These are phyloP conservation scores for Viola odorata DNA, from an alignment of 345 rosid genomes.

Conservation along the genomic window DNA sequence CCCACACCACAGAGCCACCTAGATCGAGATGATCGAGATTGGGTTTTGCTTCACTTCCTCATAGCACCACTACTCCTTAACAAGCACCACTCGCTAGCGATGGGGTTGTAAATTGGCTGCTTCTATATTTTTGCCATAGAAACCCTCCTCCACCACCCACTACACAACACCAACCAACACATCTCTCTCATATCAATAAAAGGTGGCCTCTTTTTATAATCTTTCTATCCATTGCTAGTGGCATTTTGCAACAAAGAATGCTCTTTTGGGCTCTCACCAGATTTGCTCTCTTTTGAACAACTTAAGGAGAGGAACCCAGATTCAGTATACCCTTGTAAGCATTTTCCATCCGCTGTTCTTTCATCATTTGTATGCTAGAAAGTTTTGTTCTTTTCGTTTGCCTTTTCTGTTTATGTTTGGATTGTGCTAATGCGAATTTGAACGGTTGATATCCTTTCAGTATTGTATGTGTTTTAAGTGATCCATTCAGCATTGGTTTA, in stretches of 20 bases:
- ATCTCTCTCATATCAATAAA: neutral
- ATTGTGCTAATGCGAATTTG: neutral
- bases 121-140: constrained; percentile 34
- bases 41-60: constrained; percentile 5
- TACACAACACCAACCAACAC: constrained; percentile 23
- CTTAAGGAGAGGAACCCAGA: neutral
- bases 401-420: neutral
- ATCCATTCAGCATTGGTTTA: too few species aligned
- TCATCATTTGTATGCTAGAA: constrained; percentile 5
- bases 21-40: constrained; percentile 1
- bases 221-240: neutral
- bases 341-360: constrained; percentile 1
- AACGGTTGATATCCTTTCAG: neutral
- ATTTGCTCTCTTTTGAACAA: constrained; percentile 24
- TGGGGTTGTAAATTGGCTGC: constrained; percentile 50
- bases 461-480: too few species aligned
- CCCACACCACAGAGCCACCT: too few species aligned
- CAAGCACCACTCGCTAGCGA: constrained; percentile 57
- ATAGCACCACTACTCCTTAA: neutral
- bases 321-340: constrained; percentile 18
- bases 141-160: constrained; percentile 51
- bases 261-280: constrained; percentile 23
- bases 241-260: constrained; percentile 5
- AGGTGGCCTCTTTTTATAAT: constrained; percentile 4
- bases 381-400: constrained; percentile 1